A percentile compares a stretch with the other conserved stretches of the same genome.
Evolutionary conservation across 2,329 filamentous ascomycete genomes (phyloP).

Genomic region (Nemania sp.): DNA sequence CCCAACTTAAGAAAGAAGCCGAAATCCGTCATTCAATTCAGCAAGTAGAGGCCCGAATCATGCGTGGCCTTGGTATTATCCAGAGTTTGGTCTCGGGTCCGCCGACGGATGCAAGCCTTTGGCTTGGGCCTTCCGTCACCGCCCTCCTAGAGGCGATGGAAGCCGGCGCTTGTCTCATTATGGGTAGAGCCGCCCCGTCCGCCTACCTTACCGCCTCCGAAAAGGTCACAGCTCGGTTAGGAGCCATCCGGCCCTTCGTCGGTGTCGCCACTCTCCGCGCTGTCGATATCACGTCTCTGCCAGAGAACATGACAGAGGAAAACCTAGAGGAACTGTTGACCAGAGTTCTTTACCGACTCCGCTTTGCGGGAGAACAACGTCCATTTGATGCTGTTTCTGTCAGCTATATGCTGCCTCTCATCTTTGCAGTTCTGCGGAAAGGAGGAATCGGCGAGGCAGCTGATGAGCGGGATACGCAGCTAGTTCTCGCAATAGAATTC

Average conservation of each 20-base stretch:
- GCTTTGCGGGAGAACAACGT: conserved; percentile 90
- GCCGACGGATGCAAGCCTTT: conserved; percentile 83
- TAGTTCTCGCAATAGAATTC: conserved; percentile 86
- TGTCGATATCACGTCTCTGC: conserved; percentile 71
- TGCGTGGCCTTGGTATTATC: conserved; percentile 85
- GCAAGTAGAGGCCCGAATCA: conserved; percentile 68
- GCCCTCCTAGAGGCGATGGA: conserved; percentile 74
- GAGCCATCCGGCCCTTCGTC: conserved; percentile 77
- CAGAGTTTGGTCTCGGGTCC: conserved; percentile 80
- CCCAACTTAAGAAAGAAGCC: conserved; percentile 85
- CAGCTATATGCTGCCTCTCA: conserved; percentile 81
- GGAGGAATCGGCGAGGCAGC: conserved; percentile 73
- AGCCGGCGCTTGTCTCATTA: conserved; percentile 78
- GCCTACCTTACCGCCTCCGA: conserved; percentile 81
- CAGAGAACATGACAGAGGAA: conserved; percentile 74
- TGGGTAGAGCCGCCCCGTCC: conserved; percentile 75
- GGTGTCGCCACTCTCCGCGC: conserved; percentile 85
- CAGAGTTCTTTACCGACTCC: conserved; percentile 84
- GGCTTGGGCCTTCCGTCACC: conserved; percentile 82
- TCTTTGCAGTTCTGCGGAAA: conserved; percentile 76
- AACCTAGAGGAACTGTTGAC: conserved; percentile 84
- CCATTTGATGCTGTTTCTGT: conserved; percentile 88
- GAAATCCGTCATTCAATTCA: conserved; percentile 75
- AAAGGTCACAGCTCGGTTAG: conserved; percentile 73
- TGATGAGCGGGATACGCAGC: conserved; percentile 86